Percentiles rank a stretch among this genome's conserved stretches.
Evolutionary conservation across 345 rosid genomes (phyloP).

Genomic region (Aquilaria sinensis): DNA sequence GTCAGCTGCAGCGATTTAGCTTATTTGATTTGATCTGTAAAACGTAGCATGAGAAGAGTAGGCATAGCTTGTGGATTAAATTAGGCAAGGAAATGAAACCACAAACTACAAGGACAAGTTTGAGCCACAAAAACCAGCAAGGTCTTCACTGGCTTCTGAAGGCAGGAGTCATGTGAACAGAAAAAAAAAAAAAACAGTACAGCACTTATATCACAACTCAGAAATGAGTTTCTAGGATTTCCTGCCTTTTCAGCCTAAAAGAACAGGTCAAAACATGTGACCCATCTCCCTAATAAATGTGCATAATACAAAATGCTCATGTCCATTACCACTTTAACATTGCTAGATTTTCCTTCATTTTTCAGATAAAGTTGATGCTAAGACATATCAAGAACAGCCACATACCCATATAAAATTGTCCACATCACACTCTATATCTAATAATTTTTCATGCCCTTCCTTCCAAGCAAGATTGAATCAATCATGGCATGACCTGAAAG

Average conservation of each 20-base stretch:
- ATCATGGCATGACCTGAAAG: neutral
- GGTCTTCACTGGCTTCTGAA: conserved; percentile 8
- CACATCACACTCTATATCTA: conserved; percentile 1
- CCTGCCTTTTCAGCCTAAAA: conserved; percentile 19
- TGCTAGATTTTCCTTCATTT: conserved; percentile 1
- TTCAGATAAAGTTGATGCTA: conserved; percentile 8
- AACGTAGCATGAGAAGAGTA: neutral
- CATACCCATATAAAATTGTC: neutral
- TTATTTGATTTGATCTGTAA: conserved; percentile 9
- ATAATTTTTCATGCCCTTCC: neutral
- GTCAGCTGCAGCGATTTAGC: conserved; percentile 3
- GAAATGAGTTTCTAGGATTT: conserved; percentile 5
- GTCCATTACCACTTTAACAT: neutral
- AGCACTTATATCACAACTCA: conserved; percentile 8
- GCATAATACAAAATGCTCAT: neutral
- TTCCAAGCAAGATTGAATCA: neutral
- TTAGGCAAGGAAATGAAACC: too few relatives aligned
- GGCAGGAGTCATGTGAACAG: conserved; percentile 23
- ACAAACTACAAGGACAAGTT: neutral
- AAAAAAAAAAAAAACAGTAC: neutral
- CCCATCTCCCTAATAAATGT: conserved; percentile 13
- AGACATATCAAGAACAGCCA: conserved; percentile 1
- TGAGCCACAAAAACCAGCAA: conserved; percentile 8
- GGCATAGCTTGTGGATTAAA: neutral
- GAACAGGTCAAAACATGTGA: conserved; percentile 24